Evolutionary conservation across 495 filamentous ascomycete genomes (phyloP).

Genomic region (Xeromyces bisporus): DNA sequence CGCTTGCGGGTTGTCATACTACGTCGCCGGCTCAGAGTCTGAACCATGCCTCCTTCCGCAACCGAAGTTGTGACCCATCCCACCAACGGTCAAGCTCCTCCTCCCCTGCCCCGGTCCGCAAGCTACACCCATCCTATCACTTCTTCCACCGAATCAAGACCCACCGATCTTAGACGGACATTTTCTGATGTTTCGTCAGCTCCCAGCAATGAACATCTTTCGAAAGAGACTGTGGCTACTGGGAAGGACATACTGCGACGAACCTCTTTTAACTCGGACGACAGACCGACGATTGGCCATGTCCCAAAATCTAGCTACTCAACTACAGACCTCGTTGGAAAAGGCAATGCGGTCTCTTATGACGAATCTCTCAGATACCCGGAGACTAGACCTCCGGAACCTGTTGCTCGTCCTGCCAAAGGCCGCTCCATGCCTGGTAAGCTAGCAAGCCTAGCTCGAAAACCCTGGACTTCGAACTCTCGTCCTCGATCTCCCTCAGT

Average conservation of each 20-base stretch:
- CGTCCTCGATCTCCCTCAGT: slow-evolving; percentile 42
- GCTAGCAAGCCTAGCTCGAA: slow-evolving; percentile 46
- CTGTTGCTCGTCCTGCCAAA: slow-evolving; percentile 27
- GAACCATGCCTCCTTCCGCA: slow-evolving; percentile 21
- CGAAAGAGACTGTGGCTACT: slow-evolving; percentile 28
- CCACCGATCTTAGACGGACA: slow-evolving; percentile 22
- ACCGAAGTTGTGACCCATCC: slow-evolving; percentile 10
- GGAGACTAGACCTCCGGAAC: slow-evolving; percentile 22
- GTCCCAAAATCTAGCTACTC: slow-evolving; percentile 25
- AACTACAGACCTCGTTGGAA: slow-evolving; percentile 20
- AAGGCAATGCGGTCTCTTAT: slow-evolving; percentile 4
- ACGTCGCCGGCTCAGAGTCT: slow-evolving; percentile 5
- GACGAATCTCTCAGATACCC: slow-evolving; percentile 10
- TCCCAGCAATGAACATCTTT: slow-evolving; percentile 17
- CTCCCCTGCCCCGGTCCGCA: slow-evolving; percentile 20
- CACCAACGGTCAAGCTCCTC: slow-evolving; percentile 14
- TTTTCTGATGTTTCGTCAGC: slow-evolving; percentile 28
- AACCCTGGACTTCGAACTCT: slow-evolving; percentile 48
- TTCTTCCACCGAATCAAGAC: slow-evolving; percentile 7
- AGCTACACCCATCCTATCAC: slow-evolving; percentile 27
- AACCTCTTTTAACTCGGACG: slow-evolving; percentile 25
- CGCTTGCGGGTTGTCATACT: slow-evolving; percentile 4
- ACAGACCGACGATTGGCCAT: slow-evolving; percentile 16
- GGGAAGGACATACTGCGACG: slow-evolving; percentile 31
- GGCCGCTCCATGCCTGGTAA: slow-evolving; percentile 41